Evolutionary conservation across 2,329 filamentous ascomycete species (phyloP), one percentile per base, ranked within the genome.

Genomic region (Escovopsis sp.): DNA sequence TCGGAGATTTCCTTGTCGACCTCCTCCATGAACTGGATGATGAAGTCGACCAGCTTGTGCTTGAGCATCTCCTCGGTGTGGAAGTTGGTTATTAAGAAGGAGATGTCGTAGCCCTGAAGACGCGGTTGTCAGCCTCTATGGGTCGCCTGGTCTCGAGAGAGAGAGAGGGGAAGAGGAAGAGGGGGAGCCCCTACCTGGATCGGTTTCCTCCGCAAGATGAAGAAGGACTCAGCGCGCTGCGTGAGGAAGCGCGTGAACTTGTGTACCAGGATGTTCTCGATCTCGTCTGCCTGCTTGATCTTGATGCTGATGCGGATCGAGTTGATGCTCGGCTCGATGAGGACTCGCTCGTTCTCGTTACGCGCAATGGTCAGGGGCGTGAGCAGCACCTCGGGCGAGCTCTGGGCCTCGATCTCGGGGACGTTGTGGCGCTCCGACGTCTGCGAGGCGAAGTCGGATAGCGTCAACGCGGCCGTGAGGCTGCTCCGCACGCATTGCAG

Each of bases 1-100:
- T 98, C 92, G 3, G 90, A 96, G 41, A 98, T 98, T 61, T 98
- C 90, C 69, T 98, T 98, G 60, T 98, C 92, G 4, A 98, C 92
- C 58, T 98, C 90, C 60, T 98, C 88, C 88, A 98, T 96, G 53
- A 98, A 98, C 53, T 96, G 79, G 45, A 98, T 94, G 48, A 98
- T 93, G 53, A 98, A 98, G 58, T 98, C 90, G 25, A 98, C 92
- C 48, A 98, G 70, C 67, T 98, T 96, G 58, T 98, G 88, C 68
- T 96, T 96, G 55, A 96, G 60, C 86, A 98, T 94, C 56, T 92
- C 83, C 60, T 96, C 90, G 4, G 90, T 96, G 52, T 98, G 90
- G 67, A 90, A 92, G 63, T 98, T 98, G 32, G 90, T 98, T 54
- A 98, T 93, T 53, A 98, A 60, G 67, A 98, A 98, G 7, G 87